Evolutionary conservation across 176 grass and related monocot species (phyloP).

Genomic region (Aegilops bicornis): DNA sequence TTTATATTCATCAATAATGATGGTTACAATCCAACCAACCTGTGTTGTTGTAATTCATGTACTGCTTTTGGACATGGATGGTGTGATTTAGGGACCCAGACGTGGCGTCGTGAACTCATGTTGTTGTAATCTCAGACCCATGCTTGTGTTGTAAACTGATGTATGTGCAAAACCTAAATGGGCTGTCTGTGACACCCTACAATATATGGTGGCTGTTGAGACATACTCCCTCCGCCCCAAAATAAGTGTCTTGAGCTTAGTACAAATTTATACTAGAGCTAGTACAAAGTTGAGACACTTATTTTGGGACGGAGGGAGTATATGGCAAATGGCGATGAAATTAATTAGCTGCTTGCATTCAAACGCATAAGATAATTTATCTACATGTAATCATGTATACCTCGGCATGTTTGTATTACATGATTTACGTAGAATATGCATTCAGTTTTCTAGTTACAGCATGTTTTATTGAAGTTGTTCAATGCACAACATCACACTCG

Average conservation of each 20-base stretch:
- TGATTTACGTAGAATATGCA: neutral
- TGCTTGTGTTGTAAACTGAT: neutral
- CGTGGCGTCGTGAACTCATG: neutral
- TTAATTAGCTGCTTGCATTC: neutral
- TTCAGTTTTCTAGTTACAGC: neutral
- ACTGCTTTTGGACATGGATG: neutral
- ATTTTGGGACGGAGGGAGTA: no score
- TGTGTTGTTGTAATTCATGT: neutral
- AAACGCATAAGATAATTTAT: no score
- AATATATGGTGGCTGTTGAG: neutral
- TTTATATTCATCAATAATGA: neutral
- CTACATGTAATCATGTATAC: neutral
- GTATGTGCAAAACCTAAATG: neutral
- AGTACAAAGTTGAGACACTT: no score
- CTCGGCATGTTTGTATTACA: neutral
- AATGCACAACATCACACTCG: constrained; percentile 54
- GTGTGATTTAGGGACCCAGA: neutral
- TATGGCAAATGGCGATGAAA: neutral
- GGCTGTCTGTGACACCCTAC: neutral
- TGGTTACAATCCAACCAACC: neutral
- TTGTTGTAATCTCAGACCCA: neutral
- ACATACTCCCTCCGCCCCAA: no score
- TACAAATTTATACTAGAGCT: no score
- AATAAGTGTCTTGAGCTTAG: no score
- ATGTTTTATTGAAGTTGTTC: constrained; percentile 48